Evolutionary conservation across 257 asterid species (phyloP).

Genomic region (Jasminum sambac): DNA sequence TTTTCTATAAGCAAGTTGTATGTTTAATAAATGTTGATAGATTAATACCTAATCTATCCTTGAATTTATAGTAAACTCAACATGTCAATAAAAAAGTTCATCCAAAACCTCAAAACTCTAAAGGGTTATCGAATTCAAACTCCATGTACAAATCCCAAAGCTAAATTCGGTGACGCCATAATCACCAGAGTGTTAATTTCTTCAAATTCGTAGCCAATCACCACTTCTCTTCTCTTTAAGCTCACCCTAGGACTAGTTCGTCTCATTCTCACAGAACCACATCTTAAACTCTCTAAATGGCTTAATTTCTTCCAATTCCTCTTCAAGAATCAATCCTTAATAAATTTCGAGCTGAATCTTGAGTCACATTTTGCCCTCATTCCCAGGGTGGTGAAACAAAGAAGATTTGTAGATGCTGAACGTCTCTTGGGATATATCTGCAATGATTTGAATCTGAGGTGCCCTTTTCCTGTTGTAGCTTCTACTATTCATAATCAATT

Average conservation of each 20-base stretch:
- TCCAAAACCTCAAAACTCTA: conserved; percentile 42
- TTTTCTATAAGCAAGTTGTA: too few relatives aligned
- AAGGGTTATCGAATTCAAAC: conserved; percentile 32
- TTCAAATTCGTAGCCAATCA: conserved; percentile 5
- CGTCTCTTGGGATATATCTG: conserved; percentile 31
- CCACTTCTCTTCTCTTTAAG: conserved; percentile 37
- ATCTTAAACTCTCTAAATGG: conserved; percentile 34
- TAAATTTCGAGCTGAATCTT: conserved; percentile 34
- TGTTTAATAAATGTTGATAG: too few relatives aligned
- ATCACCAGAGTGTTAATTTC: conserved; percentile 29
- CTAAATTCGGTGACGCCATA: conserved; percentile 42
- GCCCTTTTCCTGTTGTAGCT: conserved; percentile 37
- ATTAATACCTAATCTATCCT: background rate
- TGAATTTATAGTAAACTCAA: background rate
- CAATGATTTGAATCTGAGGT: conserved; percentile 35
- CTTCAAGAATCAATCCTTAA: conserved; percentile 32
- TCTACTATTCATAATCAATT: conserved; percentile 24
- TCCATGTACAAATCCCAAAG: conserved; percentile 24
- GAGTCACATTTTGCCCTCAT: conserved; percentile 37
- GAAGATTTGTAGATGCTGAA: conserved; percentile 34
- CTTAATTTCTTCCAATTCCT: conserved; percentile 38
- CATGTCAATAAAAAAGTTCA: conserved; percentile 37
- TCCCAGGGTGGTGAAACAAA: conserved; percentile 31
- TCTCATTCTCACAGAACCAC: conserved; percentile 47
- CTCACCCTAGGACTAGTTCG: conserved; percentile 33